Evolutionary conservation across 148 eudicot species (phyloP).

Genomic region (Euryodendron excelsum): DNA sequence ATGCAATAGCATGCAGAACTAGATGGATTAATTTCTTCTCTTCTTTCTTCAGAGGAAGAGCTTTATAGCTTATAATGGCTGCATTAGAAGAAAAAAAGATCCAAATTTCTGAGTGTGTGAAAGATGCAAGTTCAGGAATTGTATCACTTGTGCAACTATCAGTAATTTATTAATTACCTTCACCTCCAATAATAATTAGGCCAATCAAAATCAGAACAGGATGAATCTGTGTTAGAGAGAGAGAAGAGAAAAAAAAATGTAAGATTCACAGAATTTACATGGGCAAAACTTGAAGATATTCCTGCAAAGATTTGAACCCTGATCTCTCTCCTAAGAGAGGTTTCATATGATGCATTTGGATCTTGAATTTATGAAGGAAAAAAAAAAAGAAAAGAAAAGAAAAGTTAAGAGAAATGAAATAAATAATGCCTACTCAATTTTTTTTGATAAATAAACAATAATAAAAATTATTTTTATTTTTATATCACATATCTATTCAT

Average conservation of each 20-base stretch:
- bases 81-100: slow-evolving; percentile 23
- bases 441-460: too few species aligned
- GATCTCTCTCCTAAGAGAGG: too few species aligned
- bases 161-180: slow-evolving; percentile 46
- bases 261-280: background rate
- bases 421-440: too few species aligned
- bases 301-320: too few species aligned
- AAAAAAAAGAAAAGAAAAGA: too few species aligned
- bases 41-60: slow-evolving; percentile 64
- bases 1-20: slow-evolving; percentile 73
- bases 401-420: too few species aligned
- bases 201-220: slow-evolving; percentile 89
- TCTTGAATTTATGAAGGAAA: too few species aligned
- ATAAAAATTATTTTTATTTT: too few species aligned
- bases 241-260: slow-evolving; percentile 6
- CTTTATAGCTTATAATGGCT: slow-evolving; percentile 91
- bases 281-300: background rate
- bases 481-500: too few species aligned
- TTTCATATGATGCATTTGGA: too few species aligned
- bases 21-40: slow-evolving; percentile 79
- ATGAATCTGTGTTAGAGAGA: slow-evolving; percentile 51
- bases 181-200: slow-evolving; percentile 77
- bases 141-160: background rate
- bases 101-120: background rate
- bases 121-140: background rate